phyloP scores from a whole-genome alignment of 768 basidiomycete genomes.

The Mycena rebaudengoi region DNA sequence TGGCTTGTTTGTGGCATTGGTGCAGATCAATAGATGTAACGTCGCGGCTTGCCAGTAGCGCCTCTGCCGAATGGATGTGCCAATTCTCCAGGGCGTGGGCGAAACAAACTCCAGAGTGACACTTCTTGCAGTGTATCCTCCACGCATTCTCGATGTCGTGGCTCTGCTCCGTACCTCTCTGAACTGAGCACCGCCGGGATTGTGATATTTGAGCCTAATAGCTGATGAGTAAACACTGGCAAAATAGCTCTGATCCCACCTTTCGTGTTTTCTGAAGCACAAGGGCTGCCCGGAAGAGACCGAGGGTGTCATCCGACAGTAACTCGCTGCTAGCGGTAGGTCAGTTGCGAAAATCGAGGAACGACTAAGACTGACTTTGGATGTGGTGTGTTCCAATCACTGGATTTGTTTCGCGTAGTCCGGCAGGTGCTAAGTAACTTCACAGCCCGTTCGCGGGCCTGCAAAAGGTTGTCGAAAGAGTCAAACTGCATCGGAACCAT shows the following conservation, averaged over 20 bases:
- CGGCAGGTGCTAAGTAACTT: constrained; percentile 17
- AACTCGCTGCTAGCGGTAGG: constrained; percentile 11
- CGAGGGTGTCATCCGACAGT: constrained; percentile 29
- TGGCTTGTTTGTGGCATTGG: constrained; percentile 34
- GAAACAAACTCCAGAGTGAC: constrained; percentile 50
- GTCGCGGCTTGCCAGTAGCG: constrained; percentile 46
- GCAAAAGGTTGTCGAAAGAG: constrained; percentile 55
- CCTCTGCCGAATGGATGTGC: constrained; percentile 50
- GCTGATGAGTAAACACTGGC: background rate
- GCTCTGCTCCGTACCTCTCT: background rate
- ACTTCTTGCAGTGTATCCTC: constrained; percentile 48
- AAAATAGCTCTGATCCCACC: background rate
- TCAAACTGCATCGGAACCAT: constrained; percentile 73
- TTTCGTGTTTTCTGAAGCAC: constrained; percentile 42
- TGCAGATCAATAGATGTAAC: constrained; percentile 41
- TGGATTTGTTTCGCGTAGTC: background rate
- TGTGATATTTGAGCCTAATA: background rate
- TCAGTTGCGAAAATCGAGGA: background rate
- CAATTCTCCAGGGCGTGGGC: constrained; percentile 41
- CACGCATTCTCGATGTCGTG: constrained; percentile 33
- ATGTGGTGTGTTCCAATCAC: background rate
- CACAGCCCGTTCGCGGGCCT: constrained; percentile 45
- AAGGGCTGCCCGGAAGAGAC: constrained; percentile 46
- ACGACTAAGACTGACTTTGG: background rate
- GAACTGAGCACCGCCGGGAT: background rate